Base-by-base conservation (phyloP, 108 stramenopile species). In the Pseudonitzschia multistriata region DNA sequence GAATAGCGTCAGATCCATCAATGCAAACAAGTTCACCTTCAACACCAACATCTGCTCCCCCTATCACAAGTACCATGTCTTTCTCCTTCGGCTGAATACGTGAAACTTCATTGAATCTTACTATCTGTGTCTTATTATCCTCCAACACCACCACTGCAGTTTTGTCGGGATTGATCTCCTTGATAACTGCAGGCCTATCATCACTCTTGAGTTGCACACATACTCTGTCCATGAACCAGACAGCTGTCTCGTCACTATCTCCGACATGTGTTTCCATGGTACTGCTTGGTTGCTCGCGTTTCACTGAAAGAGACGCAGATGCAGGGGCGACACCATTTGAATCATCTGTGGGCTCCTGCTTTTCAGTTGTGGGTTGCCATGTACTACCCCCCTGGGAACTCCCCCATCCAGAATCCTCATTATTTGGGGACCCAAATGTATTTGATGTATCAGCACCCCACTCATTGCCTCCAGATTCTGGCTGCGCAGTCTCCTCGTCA, bases 191-290 rank as follows among this genome's bases (percentile, higher is more conserved):
- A 36, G 76, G 62, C 8, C 72, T 66, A 49, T 80, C 81, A 56
- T 78, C 75, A 50, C 68, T 59, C 64, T 91, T 91, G 40, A 88
- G 52, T 67, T 87, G 82, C 35, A 96, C 86, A 76, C 87, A 93
- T 28, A 96, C 95, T 36, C 92, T 84, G 67, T 96, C 95, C 90
- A 96, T 93, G 62, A 92, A 96, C 95, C 95, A 96, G 54, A 89
- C 89, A 17, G 88, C 82, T 34, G 89, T 85, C 66, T 92, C 87
- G 40, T 87, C 85, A 28, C 73, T 80, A 65, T 75, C 84, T 14
- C 76, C 85, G 47, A 66, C 83, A 47, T 88, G 76, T 30, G 72
- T 81, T 55, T 79, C 81, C 54, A 78, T 61, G 5, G 65, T 74
- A 22, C 37, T 68, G 4, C 35, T 70, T 36, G 69, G 66, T 47